These are phyloP conservation scores for Sistotremastrum suecicum DNA, from an alignment of 768 basidiomycete genomes.

Conservation along the genomic window DNA sequence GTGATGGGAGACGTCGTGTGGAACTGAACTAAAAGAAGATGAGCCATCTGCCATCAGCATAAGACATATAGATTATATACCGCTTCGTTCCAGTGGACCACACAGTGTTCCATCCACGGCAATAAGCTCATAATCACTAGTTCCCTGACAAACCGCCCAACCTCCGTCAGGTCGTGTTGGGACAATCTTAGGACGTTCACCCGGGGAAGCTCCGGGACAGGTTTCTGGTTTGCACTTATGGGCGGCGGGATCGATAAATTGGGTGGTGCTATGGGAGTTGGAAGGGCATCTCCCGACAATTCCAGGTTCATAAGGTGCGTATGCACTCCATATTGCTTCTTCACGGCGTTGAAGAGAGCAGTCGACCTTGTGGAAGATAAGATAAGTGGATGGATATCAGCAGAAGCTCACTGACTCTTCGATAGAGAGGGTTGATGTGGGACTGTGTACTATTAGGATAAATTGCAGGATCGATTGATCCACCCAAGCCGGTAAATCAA, in stretches of 20 bases:
- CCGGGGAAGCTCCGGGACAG: slow-evolving; percentile 11
- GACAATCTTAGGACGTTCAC: slow-evolving; percentile 34
- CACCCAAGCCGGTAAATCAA: slow-evolving; percentile 72
- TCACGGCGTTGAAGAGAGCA: slow-evolving; percentile 74
- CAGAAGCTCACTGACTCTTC: slow-evolving; percentile 50
- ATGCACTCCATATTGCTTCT: slow-evolving; percentile 75
- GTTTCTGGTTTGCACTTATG: slow-evolving; percentile 15
- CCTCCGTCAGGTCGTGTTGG: slow-evolving; percentile 61
- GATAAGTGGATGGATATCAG: neutral
- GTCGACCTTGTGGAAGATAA: slow-evolving; percentile 35
- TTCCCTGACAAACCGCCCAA: slow-evolving; percentile 71
- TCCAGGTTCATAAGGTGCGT: slow-evolving; percentile 53
- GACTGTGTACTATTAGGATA: slow-evolving; percentile 66
- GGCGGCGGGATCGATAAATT: slow-evolving; percentile 12
- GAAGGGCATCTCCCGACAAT: slow-evolving; percentile 35
- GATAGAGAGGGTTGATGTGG: slow-evolving; percentile 50
- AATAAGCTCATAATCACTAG: slow-evolving; percentile 80
- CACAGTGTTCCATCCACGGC: slow-evolving; percentile 95
- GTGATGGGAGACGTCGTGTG: slow-evolving; percentile 64
- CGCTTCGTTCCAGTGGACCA: slow-evolving; percentile 87
- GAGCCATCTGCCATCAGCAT: neutral
- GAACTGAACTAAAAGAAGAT: slow-evolving; percentile 42
- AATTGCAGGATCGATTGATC: slow-evolving; percentile 58
- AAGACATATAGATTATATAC: slow-evolving; percentile 21
- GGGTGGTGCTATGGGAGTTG: slow-evolving; percentile 26